Percentiles rank a stretch among this genome's conserved stretches.
phyloP scores from a whole-genome alignment of 1,284 basidiomycete species.

The Cystobasidium slooffiae region DNA sequence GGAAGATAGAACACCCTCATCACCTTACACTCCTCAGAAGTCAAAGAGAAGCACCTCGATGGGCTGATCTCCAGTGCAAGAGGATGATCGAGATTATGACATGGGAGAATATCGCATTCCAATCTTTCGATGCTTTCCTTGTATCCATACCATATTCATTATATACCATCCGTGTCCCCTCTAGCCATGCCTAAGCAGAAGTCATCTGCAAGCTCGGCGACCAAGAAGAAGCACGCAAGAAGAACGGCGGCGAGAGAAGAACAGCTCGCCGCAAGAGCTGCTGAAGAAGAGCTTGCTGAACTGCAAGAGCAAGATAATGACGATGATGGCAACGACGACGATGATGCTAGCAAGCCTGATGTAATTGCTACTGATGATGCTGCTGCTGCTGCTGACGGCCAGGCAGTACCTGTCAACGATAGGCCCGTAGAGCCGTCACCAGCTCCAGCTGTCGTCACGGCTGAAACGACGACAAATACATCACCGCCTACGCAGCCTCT shows the following conservation, averaged over 20 bases:
- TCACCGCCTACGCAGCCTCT: neutral
- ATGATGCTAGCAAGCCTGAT: neutral
- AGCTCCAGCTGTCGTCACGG: neutral
- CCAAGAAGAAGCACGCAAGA: constrained; percentile 78
- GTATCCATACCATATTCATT: too few species aligned
- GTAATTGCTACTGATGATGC: neutral
- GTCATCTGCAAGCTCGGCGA: constrained; percentile 62
- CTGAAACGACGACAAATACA: too few species aligned
- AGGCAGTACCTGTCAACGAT: too few species aligned
- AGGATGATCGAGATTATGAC: too few species aligned
- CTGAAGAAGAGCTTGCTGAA: constrained; percentile 18
- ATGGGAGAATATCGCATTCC: too few species aligned
- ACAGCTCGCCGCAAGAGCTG: constrained; percentile 44
- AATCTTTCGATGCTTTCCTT: too few species aligned
- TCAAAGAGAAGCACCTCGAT: too few species aligned
- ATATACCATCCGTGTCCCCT: too few species aligned
- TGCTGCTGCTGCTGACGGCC: neutral
- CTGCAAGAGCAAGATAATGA: neutral
- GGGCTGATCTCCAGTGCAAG: too few species aligned
- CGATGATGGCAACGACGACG: constrained; percentile 1
- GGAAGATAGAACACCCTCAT: too few species aligned
- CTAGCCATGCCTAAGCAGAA: constrained; percentile 29
- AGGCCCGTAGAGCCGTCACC: too few species aligned
- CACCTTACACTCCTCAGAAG: too few species aligned
- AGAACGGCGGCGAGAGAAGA: constrained; percentile 59